Evolutionary conservation across 2,329 filamentous ascomycete species (phyloP).

Genomic region (Didymellaceae sp.): DNA sequence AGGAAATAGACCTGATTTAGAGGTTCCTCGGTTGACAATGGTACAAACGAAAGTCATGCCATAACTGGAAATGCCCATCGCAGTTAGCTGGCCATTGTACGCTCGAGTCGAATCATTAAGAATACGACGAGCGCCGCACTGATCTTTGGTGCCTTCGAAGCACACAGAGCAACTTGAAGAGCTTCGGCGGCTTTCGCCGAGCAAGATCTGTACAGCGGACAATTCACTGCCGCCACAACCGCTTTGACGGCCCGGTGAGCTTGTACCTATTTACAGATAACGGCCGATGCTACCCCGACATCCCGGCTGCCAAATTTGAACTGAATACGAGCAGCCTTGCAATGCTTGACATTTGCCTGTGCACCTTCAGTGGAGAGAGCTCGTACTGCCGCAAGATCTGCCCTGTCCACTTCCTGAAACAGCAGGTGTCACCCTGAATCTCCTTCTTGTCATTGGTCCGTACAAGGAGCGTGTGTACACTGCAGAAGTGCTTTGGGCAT

Average conservation of each 20-base stretch:
- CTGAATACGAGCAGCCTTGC: conserved; percentile 4
- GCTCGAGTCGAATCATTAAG: background rate
- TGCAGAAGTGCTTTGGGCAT: background rate
- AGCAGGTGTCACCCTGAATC: conserved; percentile 12
- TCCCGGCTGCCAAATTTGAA: background rate
- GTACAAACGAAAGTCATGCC: background rate
- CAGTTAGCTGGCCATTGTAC: background rate
- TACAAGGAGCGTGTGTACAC: background rate
- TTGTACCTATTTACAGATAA: conserved; percentile 5
- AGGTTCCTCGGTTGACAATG: background rate
- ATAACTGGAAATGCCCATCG: background rate
- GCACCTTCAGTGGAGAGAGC: background rate
- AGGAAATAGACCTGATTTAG: conserved; percentile 54
- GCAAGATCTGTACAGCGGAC: background rate
- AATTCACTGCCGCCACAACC: conserved; percentile 16
- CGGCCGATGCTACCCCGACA: background rate
- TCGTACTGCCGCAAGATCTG: conserved; percentile 1
- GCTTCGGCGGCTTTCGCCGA: conserved; percentile 3
- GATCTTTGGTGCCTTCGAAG: background rate
- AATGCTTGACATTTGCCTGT: background rate
- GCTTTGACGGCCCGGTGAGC: conserved; percentile 2
- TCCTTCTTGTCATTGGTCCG: conserved; percentile 6
- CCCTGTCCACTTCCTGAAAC: conserved; percentile 6
- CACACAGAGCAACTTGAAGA: background rate
- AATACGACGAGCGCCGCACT: background rate